These are phyloP conservation scores for Lachancea sp. DNA, from an alignment of 805 yeast genomes.

Conservation along the genomic window DNA sequence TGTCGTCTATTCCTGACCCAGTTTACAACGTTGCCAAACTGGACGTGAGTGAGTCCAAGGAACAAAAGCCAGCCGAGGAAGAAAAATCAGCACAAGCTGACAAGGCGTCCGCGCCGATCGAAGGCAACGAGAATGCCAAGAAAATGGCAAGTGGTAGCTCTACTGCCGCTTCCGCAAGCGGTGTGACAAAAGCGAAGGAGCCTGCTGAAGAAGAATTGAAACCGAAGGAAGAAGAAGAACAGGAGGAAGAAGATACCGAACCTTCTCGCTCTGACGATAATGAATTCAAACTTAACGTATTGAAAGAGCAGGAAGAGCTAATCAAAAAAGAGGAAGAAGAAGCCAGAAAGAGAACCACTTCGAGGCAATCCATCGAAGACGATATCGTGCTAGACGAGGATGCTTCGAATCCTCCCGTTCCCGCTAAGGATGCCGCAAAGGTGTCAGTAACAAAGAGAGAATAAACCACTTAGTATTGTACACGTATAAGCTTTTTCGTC, in stretches of 20 bases:
- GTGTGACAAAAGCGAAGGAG: neutral
- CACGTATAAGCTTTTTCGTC: too few species aligned
- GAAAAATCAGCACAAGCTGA: slow-evolving; percentile 10
- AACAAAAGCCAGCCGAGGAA: slow-evolving; percentile 9
- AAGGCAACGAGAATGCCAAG: slow-evolving; percentile 19
- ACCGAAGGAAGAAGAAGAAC: slow-evolving; percentile 7
- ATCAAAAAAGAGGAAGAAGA: slow-evolving; percentile 83
- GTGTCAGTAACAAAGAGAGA: slow-evolving; percentile 18
- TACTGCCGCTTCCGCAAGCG: slow-evolving; percentile 1
- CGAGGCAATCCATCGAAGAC: slow-evolving; percentile 30
- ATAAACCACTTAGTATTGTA: slow-evolving; percentile 3
- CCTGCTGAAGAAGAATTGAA: slow-evolving; percentile 1
- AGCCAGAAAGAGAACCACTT: slow-evolving; percentile 42
- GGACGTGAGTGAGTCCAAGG: slow-evolving; percentile 54
- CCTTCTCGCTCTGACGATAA: slow-evolving; percentile 33
- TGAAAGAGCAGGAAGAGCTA: slow-evolving; percentile 73
- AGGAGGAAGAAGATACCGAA: slow-evolving; percentile 10
- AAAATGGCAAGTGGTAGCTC: slow-evolving; percentile 4
- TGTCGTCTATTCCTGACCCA: slow-evolving; percentile 88
- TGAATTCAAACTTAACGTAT: slow-evolving; percentile 62
- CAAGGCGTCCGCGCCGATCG: slow-evolving; percentile 18
- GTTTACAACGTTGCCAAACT: slow-evolving; percentile 92
- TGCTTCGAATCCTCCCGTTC: slow-evolving; percentile 15
- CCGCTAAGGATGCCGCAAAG: slow-evolving; percentile 20
- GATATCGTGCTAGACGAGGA: slow-evolving; percentile 36